Evolutionary conservation across 2,329 filamentous ascomycete genomes (phyloP).

Genomic region (Penicillium sp.): DNA sequence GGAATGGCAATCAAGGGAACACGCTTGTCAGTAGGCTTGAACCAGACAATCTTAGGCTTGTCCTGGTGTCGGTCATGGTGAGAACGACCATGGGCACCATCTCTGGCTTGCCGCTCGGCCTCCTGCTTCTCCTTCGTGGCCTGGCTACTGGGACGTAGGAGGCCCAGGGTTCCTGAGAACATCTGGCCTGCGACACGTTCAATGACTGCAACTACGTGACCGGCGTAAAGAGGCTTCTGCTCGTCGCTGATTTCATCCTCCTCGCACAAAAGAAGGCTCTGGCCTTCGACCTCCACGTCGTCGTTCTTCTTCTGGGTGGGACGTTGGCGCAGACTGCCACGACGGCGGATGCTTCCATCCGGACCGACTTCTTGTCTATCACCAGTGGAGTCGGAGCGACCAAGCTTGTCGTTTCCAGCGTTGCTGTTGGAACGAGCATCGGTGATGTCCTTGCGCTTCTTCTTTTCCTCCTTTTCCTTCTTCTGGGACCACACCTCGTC

Average conservation of each 20-base stretch:
- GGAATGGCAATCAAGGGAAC: constrained; percentile 97
- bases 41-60: constrained; percentile 99
- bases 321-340: constrained; percentile 92
- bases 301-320: constrained; percentile 99
- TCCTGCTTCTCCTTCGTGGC: constrained; percentile 99
- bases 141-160: constrained; percentile 94
- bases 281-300: constrained; percentile 96
- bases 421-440: constrained; percentile 80
- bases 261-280: constrained; percentile 93
- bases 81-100: constrained; percentile 71
- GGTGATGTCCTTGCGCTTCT: constrained; percentile 98
- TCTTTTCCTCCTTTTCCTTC: constrained; percentile 99
- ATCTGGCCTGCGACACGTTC: constrained; percentile 97
- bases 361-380: constrained; percentile 63
- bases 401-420: constrained; percentile 66
- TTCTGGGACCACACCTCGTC: constrained; percentile 99
- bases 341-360: constrained; percentile 86
- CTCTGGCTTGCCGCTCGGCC: constrained; percentile 87
- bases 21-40: constrained; percentile 99
- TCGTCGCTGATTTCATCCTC: constrained; percentile 99
- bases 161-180: constrained; percentile 94
- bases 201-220: constrained; percentile 95
- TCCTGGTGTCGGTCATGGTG: constrained; percentile 86
- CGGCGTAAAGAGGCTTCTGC: constrained; percentile 94
- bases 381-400: constrained; percentile 61